Evolutionary conservation across 208 protist genomes (phyloP), one percentile per base, ranked within the genome.

Genomic region (Acanthamoeba lenticulata): DNA sequence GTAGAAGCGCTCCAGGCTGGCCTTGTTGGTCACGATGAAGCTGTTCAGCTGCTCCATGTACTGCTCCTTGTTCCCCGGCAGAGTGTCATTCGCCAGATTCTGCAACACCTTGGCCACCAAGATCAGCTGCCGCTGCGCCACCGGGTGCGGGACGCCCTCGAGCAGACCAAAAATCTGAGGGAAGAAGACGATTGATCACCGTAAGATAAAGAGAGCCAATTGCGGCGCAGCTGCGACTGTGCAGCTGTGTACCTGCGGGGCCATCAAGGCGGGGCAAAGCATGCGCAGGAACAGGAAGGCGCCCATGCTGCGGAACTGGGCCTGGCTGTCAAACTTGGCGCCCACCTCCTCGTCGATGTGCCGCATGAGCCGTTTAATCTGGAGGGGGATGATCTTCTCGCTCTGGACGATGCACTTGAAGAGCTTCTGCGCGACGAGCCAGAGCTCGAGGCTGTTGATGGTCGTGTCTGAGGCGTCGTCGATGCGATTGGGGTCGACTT

Each of bases 31-130:
- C 0, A 42, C 34, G 65, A 96, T 96, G 42, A 96, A 96, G 24
- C 69, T 72, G 67, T 96, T 96, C 19, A 96, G 45, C 6, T 38
- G 65, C 24, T 95, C 65, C 95, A 96, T 96, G 32, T 65, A 65
- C 13, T n/a, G 24, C 27, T 65, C 57, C 27, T 65, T 65, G 57
- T n/a, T 65, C 27, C 57, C 86, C 17, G 96, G 96, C 21, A 89
- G 27, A 1, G 89, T 95, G 52, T 90, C 93, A 79, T 96, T 96
- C 17, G 95, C 92, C 36, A 96, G 32, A 79, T 96, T 96, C 47
- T 96, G 94, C 29, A 96, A 44, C 65, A 93, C 89, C 74, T 96
- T 96, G 17, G 94, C 93, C 15, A 96, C 95, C 5, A 96, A 11
- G 11, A 96, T 94, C 36, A 96, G n/a, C 79, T 88, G 79, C 1